Evolutionary conservation across 768 basidiomycete species (phyloP), one percentile per base, ranked within the genome.

Genomic region (Podaxis sp.): DNA sequence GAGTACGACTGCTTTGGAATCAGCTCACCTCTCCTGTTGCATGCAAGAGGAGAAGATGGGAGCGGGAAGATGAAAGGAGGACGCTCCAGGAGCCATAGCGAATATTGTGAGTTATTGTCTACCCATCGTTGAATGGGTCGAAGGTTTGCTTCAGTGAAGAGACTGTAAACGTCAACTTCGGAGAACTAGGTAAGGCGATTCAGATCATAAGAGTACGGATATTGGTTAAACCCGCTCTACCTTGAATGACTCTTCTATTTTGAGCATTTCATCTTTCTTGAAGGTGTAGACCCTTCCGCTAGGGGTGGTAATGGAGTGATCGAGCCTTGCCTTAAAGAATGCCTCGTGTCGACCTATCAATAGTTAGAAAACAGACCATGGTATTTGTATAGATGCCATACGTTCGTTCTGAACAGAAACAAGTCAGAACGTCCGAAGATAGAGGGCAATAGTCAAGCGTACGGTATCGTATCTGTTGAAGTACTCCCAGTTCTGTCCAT

Each of bases 71-170:
- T 72, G 76, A 97, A 93, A 0, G 84, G 76, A 1, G 96, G 92
- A 13, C 94, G 87, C 74, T 98, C 95, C 48, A 99, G 82, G 8
- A 99, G 83, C 92, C 93, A 98, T 30, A 99, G 77, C 1, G 92
- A 90, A 73, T 95, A 96, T 52, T 82, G 83, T 24, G 82, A 76
- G 30, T 82, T 77, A 55, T 80, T 80, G 68, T 96, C 94, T 42
- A 79, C 86, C 96, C 95, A 99, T 33, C 89, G 84, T 67, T 93
- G 86, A 52, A 99, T 80, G 5, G 93, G 87, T 4, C 96, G 85
- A n/a, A 99, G 78, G 60, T 92, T 86, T 4, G 89, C 84, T 26
- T 86, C 78, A 0, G 84, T 73, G 72, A 99, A 97, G 33, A 99
- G 79, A 0, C 77, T 72, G 61, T 84, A 82, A 0, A 85, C 85